Evolutionary conservation across 768 basidiomycete species (phyloP).

Genomic region (Mycena venus): DNA sequence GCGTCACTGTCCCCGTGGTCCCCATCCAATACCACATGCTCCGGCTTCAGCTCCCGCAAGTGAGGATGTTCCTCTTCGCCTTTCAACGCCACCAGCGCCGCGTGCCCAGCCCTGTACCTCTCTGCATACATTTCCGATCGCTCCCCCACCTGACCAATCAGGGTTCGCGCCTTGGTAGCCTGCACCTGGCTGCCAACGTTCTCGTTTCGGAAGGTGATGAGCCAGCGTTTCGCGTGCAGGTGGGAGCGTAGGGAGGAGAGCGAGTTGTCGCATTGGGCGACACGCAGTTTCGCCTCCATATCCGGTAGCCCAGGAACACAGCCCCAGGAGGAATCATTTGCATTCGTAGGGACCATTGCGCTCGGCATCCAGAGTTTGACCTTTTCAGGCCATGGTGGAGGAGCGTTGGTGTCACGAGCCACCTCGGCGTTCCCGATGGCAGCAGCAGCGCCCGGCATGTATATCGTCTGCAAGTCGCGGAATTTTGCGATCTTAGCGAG

Average conservation of each 20-base stretch:
- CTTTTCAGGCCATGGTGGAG: not conserved
- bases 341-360: not conserved
- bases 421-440: not conserved
- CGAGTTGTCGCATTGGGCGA: not conserved
- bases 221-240: not conserved
- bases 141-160: conserved; percentile 8
- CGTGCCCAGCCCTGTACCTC: not conserved
- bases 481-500: not conserved
- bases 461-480: not conserved
- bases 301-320: not conserved
- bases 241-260: not conserved
- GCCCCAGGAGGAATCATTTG: not conserved
- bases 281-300: not conserved
- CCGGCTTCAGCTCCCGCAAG: not conserved
- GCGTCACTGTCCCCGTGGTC: not conserved
- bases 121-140: not conserved
- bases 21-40: not conserved
- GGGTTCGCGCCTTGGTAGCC: not conserved
- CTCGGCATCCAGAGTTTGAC: conserved; percentile 6
- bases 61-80: not conserved
- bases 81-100: not conserved
- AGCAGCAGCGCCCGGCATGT: not conserved
- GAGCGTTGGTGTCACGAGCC: not conserved
- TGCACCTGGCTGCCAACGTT: not conserved
- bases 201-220: conserved; percentile 5